These are phyloP conservation scores for Anthoceros angustus DNA, from an alignment of 225 moss, liverwort and hornwort genomes.

Conservation along the genomic window DNA sequence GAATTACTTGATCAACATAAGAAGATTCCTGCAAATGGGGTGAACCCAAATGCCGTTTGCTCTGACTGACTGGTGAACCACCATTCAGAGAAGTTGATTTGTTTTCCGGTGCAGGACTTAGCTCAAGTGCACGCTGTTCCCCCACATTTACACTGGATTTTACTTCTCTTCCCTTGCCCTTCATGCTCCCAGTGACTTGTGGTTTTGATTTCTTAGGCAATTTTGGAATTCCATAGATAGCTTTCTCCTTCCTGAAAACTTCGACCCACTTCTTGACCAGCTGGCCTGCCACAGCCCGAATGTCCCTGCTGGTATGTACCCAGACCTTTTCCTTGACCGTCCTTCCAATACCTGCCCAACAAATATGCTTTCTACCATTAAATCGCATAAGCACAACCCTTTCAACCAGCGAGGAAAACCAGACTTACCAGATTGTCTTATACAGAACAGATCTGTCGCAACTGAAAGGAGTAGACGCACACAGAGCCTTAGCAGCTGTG, in stretches of 20 bases:
- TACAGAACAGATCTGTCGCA: conserved; percentile 37
- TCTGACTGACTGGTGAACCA: conserved; percentile 13
- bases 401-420: not conserved
- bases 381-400: not conserved
- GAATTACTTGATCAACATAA: conserved; percentile 20
- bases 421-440: conserved; percentile 43
- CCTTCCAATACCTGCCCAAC: conserved; percentile 33
- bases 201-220: conserved; percentile 20
- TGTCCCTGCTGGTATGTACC: conserved; percentile 58
- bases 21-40: too few relatives aligned
- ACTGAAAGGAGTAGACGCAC: conserved; percentile 57
- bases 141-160: conserved; percentile 16
- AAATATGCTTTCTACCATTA: too few relatives aligned
- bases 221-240: conserved; percentile 28
- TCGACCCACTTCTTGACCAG: conserved; percentile 58
- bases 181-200: conserved; percentile 17
- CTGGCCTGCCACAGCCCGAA: conserved; percentile 47
- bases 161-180: conserved; percentile 19
- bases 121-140: not conserved
- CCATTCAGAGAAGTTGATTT: conserved; percentile 26
- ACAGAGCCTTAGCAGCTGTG: conserved; percentile 46
- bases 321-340: conserved; percentile 57
- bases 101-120: conserved; percentile 6
- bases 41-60: conserved; percentile 18
- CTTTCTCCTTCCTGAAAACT: conserved; percentile 40